Evolutionary conservation across 139 green algal species (phyloP).

Genomic region (Monoraphidium neglectum): DNA sequence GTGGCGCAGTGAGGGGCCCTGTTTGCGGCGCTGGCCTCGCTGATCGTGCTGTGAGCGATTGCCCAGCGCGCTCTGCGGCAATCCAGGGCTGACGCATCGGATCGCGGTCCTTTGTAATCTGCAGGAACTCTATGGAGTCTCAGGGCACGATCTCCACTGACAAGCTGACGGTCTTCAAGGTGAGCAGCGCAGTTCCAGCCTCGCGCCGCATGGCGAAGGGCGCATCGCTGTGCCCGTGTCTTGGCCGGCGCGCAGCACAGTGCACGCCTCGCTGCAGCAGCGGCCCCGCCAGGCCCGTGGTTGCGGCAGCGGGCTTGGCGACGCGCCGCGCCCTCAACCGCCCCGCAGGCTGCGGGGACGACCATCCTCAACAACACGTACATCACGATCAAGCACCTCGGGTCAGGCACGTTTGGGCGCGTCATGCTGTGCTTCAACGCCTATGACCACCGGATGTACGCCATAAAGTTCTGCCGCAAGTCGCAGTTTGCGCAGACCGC

Average conservation of each 20-base stretch:
- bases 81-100: background rate
- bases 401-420: conserved; percentile 52
- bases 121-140: conserved; percentile 46
- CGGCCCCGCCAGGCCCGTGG: no score
- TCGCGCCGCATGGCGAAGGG: no score
- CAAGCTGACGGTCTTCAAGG: conserved; percentile 44
- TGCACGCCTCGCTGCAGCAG: background rate
- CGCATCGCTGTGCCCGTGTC: no score
- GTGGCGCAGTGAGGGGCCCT: background rate
- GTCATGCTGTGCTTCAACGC: conserved; percentile 60
- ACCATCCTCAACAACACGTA: conserved; percentile 62
- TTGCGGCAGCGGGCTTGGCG: no score
- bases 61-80: background rate
- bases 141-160: conserved; percentile 41
- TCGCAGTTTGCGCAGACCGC: conserved; percentile 18
- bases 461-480: conserved; percentile 56
- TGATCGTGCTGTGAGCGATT: background rate
- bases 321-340: background rate
- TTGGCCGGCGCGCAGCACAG: background rate
- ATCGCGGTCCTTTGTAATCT: background rate
- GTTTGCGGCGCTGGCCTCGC: no score
- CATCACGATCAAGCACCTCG: conserved; percentile 65
- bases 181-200: no score
- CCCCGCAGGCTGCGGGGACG: conserved; percentile 38
- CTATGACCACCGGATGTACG: conserved; percentile 49